phyloP scores from a whole-genome alignment of 257 asterid species.

The Penstemon davidsonii region DNA sequence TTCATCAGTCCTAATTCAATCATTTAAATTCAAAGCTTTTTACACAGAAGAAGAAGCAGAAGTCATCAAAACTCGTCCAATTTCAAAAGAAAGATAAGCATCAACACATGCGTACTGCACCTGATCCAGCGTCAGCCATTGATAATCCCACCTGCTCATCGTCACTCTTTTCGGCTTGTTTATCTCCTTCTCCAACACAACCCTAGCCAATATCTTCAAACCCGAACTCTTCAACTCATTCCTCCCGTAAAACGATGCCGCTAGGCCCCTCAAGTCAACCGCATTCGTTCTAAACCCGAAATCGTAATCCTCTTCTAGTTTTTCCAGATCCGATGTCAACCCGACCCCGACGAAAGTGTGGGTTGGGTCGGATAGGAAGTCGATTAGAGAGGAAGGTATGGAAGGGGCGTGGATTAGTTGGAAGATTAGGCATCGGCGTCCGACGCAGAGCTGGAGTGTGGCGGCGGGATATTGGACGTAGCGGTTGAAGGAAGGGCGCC shows the following conservation, averaged over 20 bases:
- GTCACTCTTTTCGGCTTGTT: slow-evolving; percentile 44
- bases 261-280: slow-evolving; percentile 50
- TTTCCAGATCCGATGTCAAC: slow-evolving; percentile 41
- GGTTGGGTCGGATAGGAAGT: slow-evolving; percentile 40
- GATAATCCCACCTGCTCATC: slow-evolving; percentile 53
- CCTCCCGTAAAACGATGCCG: slow-evolving; percentile 32
- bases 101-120: slow-evolving; percentile 54
- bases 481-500: slow-evolving; percentile 46
- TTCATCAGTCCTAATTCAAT: no score
- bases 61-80: slow-evolving; percentile 45
- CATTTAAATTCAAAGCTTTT: no score
- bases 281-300: slow-evolving; percentile 33
- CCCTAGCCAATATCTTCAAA: slow-evolving; percentile 34
- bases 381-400: slow-evolving; percentile 35
- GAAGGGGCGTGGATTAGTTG: slow-evolving; percentile 39
- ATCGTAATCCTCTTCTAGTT: slow-evolving; percentile 41
- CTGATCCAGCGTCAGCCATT: slow-evolving; percentile 40
- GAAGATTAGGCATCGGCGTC: slow-evolving; percentile 45
- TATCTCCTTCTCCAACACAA: slow-evolving; percentile 40
- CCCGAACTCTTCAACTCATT: slow-evolving; percentile 35
- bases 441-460: slow-evolving; percentile 56
- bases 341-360: slow-evolving; percentile 55
- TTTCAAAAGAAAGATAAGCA: slow-evolving; percentile 48
- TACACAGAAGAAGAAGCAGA: background rate
- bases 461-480: slow-evolving; percentile 40